phyloP scores from a whole-genome alignment of 2,329 filamentous ascomycete species.

The Acrocalymma vagum region DNA sequence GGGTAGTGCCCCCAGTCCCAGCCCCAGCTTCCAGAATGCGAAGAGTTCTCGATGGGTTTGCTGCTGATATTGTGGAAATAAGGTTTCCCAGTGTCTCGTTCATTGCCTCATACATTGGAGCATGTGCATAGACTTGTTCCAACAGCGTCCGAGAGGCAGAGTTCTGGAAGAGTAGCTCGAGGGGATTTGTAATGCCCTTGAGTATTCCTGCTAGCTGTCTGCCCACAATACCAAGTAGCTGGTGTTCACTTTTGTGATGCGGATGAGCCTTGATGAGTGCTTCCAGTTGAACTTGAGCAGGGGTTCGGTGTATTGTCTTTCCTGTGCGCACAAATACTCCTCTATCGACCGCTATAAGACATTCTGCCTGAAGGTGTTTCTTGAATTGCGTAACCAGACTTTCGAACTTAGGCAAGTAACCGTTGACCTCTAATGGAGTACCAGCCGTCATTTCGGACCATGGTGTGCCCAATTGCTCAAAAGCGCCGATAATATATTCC shows the following conservation, averaged over 20 bases:
- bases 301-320: no score
- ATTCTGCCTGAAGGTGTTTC: no score
- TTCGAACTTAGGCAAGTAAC: no score
- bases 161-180: constrained; percentile 51
- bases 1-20: constrained; percentile 50
- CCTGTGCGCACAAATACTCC: no score
- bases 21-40: constrained; percentile 50
- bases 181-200: constrained; percentile 43
- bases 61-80: constrained; percentile 6
- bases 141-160: constrained; percentile 6
- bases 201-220: constrained; percentile 47
- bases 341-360: no score
- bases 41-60: constrained; percentile 13
- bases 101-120: constrained; percentile 8
- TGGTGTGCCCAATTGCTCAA: constrained; percentile 18
- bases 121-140: constrained; percentile 3
- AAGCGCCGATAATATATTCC: constrained; percentile 22
- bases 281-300: no score
- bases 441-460: no score
- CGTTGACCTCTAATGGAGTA: no score
- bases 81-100: constrained; percentile 25
- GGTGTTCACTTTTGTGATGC: no score
- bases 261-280: no score
- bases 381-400: no score
- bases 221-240: no score